These are phyloP conservation scores for Scolecobasidium constrictum DNA, from an alignment of 2,329 filamentous ascomycete genomes.

Conservation along the genomic window DNA sequence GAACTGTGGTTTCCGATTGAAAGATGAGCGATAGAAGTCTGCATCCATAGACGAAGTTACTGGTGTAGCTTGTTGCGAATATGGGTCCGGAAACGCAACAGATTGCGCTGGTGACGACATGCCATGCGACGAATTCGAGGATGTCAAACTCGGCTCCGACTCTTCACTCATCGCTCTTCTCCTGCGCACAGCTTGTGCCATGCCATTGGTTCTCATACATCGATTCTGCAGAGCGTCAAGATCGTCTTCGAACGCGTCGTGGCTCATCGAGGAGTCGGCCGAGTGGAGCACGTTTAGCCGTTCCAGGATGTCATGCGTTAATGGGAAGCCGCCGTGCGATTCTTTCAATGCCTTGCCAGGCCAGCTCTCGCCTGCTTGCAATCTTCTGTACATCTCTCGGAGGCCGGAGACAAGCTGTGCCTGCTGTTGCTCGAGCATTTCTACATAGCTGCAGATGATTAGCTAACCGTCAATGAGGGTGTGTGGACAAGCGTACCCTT, in stretches of 20 bases:
- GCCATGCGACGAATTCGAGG: constrained; percentile 24
- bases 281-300: constrained; percentile 46
- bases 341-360: constrained; percentile 42
- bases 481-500: constrained; percentile 36
- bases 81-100: constrained; percentile 19
- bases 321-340: constrained; percentile 41
- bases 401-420: constrained; percentile 49
- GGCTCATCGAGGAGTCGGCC: constrained; percentile 33
- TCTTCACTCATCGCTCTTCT: constrained; percentile 46
- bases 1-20: background rate
- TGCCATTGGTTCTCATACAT: constrained; percentile 29
- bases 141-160: constrained; percentile 41
- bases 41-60: constrained; percentile 28
- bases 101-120: constrained; percentile 22
- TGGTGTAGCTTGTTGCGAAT: constrained; percentile 22
- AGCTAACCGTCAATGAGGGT: constrained; percentile 9
- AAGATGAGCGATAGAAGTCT: constrained; percentile 19
- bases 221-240: constrained; percentile 43
- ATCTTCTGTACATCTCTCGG: constrained; percentile 47
- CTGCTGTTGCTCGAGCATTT: constrained; percentile 58
- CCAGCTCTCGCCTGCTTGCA: constrained; percentile 44
- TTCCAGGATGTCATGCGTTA: constrained; percentile 54
- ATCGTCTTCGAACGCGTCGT: constrained; percentile 48
- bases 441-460: constrained; percentile 42
- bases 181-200: constrained; percentile 41